These are phyloP conservation scores for Ceratobasidium sp. DNA, from an alignment of 1,284 basidiomycete genomes.

Conservation along the genomic window DNA sequence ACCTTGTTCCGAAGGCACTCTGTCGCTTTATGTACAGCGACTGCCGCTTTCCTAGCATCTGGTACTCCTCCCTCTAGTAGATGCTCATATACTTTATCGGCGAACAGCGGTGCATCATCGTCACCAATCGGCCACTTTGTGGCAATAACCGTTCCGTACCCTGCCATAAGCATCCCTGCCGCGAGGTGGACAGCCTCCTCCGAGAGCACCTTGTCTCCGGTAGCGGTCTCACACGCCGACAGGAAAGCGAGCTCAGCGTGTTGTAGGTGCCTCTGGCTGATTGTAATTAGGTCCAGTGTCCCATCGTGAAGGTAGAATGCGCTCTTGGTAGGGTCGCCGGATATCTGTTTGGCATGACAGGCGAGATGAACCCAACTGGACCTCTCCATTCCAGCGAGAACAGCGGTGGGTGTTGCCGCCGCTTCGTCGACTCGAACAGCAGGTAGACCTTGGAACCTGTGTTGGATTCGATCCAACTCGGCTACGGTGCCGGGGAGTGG, in stretches of 20 bases:
- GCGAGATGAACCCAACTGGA: constrained; percentile 32
- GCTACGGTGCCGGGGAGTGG: neutral
- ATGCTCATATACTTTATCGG: constrained; percentile 7
- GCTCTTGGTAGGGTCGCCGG: constrained; percentile 7
- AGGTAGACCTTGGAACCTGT: neutral
- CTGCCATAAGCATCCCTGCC: constrained; percentile 28
- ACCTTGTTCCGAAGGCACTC: too few species aligned
- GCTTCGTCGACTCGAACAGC: neutral
- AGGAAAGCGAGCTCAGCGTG: constrained; percentile 16
- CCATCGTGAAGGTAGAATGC: constrained; percentile 20
- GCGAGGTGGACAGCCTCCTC: constrained; percentile 32
- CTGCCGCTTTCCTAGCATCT: neutral
- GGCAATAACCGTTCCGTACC: constrained; percentile 11
- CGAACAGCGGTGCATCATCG: constrained; percentile 16
- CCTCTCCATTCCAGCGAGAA: neutral
- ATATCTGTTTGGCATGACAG: constrained; percentile 15
- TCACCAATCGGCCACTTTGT: constrained; percentile 33
- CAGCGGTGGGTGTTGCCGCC: neutral
- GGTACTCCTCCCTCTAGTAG: constrained; percentile 1
- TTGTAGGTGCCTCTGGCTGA: neutral
- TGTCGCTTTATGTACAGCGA: too few species aligned
- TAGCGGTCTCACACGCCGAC: constrained; percentile 37
- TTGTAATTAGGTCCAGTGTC: neutral
- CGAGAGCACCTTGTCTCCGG: neutral
- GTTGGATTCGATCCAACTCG: neutral